A percentile compares a stretch with the other conserved stretches of the same genome.
Conservation (phyloP, 495 filamentous ascomycete genomes). For the Penicillium cinerascens region DNA sequence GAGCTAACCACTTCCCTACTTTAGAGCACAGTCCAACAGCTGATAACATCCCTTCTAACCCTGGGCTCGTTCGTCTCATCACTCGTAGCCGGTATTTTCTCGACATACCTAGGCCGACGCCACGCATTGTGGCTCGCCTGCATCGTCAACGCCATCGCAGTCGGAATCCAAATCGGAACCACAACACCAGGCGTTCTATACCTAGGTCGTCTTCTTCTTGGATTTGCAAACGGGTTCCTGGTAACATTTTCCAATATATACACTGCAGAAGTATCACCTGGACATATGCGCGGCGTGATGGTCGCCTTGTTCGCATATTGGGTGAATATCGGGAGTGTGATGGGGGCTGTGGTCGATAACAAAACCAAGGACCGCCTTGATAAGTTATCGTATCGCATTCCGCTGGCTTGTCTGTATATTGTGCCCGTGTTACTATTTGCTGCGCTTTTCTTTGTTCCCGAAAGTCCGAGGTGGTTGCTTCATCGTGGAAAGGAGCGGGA, state of each 20-base stretch:
- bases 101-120: conserved; percentile 10
- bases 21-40: conserved; percentile 35
- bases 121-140: conserved; percentile 15
- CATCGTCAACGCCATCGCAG: conserved; percentile 13
- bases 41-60: conserved; percentile 45
- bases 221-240: conserved; percentile 16
- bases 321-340: conserved; percentile 16
- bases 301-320: conserved; percentile 14
- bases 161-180: conserved; percentile 15
- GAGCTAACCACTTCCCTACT: neutral
- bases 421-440: conserved; percentile 9
- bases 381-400: conserved; percentile 11
- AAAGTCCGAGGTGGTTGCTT: conserved; percentile 16
- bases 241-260: conserved; percentile 16
- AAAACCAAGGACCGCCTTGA: conserved; percentile 12
- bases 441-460: conserved; percentile 13
- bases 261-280: conserved; percentile 11
- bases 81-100: conserved; percentile 42
- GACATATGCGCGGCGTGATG: conserved; percentile 14
- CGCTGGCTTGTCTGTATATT: conserved; percentile 14
- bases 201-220: conserved; percentile 11
- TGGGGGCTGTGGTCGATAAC: conserved; percentile 12
- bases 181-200: conserved; percentile 7
- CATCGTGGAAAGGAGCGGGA: conserved; percentile 7
- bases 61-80: conserved; percentile 59